A percentile compares a stretch with the other conserved stretches of the same genome.
phyloP scores from a whole-genome alignment of 768 basidiomycete species.

The Tylopilus intermedius region DNA sequence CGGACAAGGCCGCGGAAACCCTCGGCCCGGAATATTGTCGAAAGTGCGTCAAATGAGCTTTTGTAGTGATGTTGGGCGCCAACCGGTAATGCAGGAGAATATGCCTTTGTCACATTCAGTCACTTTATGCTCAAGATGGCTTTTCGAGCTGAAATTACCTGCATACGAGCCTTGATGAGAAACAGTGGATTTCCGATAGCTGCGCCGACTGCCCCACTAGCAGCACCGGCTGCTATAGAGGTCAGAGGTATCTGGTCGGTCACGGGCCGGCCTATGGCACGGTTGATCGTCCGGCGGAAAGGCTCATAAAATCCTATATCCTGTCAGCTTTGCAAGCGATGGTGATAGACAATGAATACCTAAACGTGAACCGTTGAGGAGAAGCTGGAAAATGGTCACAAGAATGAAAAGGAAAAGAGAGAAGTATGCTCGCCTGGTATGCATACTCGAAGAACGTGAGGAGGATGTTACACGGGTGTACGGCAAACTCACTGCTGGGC shows the following conservation, averaged over 20 bases:
- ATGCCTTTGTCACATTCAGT: slow-evolving; percentile 54
- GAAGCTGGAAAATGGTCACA: slow-evolving; percentile 49
- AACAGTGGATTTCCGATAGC: slow-evolving; percentile 86
- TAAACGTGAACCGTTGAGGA: slow-evolving; percentile 87
- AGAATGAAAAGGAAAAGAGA: neutral
- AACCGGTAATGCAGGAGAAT: slow-evolving; percentile 90
- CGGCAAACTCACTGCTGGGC: slow-evolving; percentile 67
- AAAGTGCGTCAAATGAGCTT: slow-evolving; percentile 73
- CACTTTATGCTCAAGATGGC: neutral
- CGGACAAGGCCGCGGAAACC: slow-evolving; percentile 75
- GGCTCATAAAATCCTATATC: slow-evolving; percentile 93
- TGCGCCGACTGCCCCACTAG: slow-evolving; percentile 86
- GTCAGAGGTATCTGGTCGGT: slow-evolving; percentile 69
- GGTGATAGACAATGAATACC: slow-evolving; percentile 40
- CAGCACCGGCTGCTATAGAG: slow-evolving; percentile 81
- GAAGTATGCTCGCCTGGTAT: slow-evolving; percentile 65
- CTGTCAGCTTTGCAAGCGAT: slow-evolving; percentile 12
- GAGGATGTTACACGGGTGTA: neutral
- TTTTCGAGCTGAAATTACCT: slow-evolving; percentile 40
- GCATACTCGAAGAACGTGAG: slow-evolving; percentile 55
- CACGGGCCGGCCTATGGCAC: slow-evolving; percentile 55
- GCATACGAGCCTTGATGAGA: slow-evolving; percentile 96
- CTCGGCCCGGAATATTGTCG: slow-evolving; percentile 75
- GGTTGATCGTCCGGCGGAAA: slow-evolving; percentile 68
- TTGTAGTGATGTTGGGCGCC: slow-evolving; percentile 94